phyloP scores from a whole-genome alignment of 2,329 filamentous ascomycete species.

The Domatiomyces catenatus region DNA sequence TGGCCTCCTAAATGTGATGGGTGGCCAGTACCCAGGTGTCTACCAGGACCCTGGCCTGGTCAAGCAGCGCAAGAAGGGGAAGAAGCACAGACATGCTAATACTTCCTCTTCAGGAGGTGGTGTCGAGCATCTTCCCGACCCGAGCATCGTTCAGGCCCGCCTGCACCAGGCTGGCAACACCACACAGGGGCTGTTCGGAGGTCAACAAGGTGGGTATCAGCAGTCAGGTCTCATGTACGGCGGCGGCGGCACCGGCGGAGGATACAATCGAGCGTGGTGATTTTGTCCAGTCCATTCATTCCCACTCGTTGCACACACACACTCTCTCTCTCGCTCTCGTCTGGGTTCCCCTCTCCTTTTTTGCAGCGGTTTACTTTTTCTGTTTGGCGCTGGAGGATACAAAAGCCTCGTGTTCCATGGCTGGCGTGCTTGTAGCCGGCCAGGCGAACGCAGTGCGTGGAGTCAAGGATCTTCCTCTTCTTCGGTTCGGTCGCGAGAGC shows the following conservation, averaged over 20 bases:
- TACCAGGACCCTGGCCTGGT: constrained; percentile 76
- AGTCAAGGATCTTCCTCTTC: not conserved
- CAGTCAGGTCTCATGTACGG: constrained; percentile 63
- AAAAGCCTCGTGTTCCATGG: constrained; percentile 1
- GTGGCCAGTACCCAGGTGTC: constrained; percentile 62
- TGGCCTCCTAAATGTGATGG: constrained; percentile 81
- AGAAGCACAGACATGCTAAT: constrained; percentile 99
- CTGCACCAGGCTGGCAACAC: constrained; percentile 79
- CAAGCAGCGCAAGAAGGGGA: constrained; percentile 99
- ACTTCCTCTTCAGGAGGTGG: constrained; percentile 99
- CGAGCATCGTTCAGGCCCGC: constrained; percentile 96
- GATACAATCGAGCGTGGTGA: constrained; percentile 52
- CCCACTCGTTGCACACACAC: constrained; percentile 1
- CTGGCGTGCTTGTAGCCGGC: not conserved
- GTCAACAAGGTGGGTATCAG: constrained; percentile 86
- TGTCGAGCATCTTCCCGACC: constrained; percentile 99
- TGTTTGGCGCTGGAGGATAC: constrained; percentile 18
- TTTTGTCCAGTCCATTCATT: constrained; percentile 6
- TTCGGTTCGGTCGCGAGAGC: not conserved
- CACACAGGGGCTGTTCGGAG: constrained; percentile 79
- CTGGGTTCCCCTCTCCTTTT: constrained; percentile 12
- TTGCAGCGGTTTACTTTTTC: constrained; percentile 11
- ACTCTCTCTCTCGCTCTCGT: constrained; percentile 5
- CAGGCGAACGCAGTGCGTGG: not conserved
- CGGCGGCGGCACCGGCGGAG: constrained; percentile 52